Conservation (phyloP, 192 early-diverging fungal genomes). For the Gaertneriomyces semiglobifer region DNA sequence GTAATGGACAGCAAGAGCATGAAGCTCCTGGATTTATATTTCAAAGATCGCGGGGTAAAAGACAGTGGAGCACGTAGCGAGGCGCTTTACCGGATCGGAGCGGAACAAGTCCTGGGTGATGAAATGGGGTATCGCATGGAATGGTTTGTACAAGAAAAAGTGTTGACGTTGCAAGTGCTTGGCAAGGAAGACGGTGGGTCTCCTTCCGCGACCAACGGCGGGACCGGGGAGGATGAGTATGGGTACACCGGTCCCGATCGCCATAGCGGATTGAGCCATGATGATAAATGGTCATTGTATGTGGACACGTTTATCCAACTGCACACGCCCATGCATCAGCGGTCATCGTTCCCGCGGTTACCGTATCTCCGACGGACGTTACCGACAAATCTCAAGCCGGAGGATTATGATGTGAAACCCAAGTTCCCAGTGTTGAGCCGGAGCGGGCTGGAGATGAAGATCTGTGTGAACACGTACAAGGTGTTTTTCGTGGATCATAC, state of each 20-base stretch:
- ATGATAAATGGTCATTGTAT: slow-evolving; percentile 94
- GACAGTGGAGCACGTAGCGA: slow-evolving; percentile 43
- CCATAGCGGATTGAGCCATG: slow-evolving; percentile 56
- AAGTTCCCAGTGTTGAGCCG: slow-evolving; percentile 62
- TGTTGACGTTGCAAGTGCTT: slow-evolving; percentile 83
- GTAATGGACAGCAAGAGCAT: slow-evolving; percentile 63
- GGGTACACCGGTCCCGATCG: too few relatives aligned
- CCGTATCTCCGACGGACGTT: slow-evolving; percentile 75
- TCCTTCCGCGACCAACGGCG: slow-evolving; percentile 50
- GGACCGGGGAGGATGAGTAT: too few relatives aligned
- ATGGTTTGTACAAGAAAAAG: slow-evolving; percentile 57
- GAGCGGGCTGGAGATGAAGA: slow-evolving; percentile 90
- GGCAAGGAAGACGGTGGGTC: slow-evolving; percentile 83
- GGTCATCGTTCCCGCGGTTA: slow-evolving; percentile 46
- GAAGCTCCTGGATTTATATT: slow-evolving; percentile 49
- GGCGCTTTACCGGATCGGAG: slow-evolving; percentile 47
- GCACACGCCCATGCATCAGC: slow-evolving; percentile 74
- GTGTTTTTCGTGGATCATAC: slow-evolving; percentile 94
- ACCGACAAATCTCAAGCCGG: slow-evolving; percentile 29
- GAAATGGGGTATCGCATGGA: slow-evolving; percentile 80
- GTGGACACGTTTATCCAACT: slow-evolving; percentile 92
- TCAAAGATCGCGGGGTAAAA: slow-evolving; percentile 44
- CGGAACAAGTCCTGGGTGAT: slow-evolving; percentile 52
- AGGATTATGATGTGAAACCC: neutral
- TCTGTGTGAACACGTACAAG: slow-evolving; percentile 95